Evolutionary conservation across 2,329 filamentous ascomycete genomes (phyloP), one percentile per base, ranked within the genome.

Genomic region (Fusarium pseudoanthophilum): DNA sequence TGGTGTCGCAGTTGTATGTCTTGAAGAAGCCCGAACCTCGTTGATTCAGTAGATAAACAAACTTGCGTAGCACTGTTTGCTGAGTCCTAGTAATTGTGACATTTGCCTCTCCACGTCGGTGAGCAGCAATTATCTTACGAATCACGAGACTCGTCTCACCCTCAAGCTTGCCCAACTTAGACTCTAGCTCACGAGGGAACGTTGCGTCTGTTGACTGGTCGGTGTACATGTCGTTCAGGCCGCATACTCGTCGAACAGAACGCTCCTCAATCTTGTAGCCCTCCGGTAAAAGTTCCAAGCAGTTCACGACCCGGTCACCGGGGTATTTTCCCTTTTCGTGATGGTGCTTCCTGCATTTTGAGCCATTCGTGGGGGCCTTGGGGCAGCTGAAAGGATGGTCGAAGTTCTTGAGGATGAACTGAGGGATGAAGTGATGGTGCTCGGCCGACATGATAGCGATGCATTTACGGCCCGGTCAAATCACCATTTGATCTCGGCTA

Each of bases 301-400:
- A 60, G n/a, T 40, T 40, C 7, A 63, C 40, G 3, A 36, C 34
- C 0, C 0, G 26, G 20, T 48, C 15, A 2, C 9, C 40, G 7
- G 60, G 53, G 37, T 63, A 11, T 21, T 60, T 63, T 20, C n/a
- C 13, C 5, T n/a, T 63, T 46, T 60, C 20, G 7, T 63, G 60
- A 11, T 60, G 60, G 16, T 26, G n/a, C 14, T 60, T 48, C 3
- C 34, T 34, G n/a, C 42, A 63, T 28, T 34, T 45, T 26, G 8
- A 32, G 15, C 21, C 11, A 11, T 32, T 39, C 7, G 30, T 14
- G 14, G n/a, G 53, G 7, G 53, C 11, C 2, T 20, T 7, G 0
- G 42, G 53, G 2, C 53, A 63, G 1, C 6, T 13, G 30, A 48
- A 63, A 26, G 53, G 34, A 39, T 63, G 28, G 2, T 1, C 9